Evolutionary conservation across 768 basidiomycete species (phyloP), one percentile per base, ranked within the genome.

Genomic region (Butyriboletus loyo): DNA sequence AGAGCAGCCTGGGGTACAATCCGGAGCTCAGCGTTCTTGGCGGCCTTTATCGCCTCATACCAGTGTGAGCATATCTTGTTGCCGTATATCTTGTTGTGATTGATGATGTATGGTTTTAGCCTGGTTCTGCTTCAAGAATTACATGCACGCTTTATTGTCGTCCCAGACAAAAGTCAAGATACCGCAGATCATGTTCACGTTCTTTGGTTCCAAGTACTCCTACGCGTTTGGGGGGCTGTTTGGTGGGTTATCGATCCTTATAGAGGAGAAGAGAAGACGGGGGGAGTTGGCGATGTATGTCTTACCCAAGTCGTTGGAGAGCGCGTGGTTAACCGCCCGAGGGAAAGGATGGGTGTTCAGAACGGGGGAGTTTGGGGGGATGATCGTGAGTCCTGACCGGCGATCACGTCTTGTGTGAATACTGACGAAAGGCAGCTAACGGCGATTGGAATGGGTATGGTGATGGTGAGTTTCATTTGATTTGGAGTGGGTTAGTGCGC

Each of bases 211-310:
- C 36, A 89, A 85, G 61, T 76, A 75, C 34, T 83, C 86, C 24
- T 93, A 86, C 71, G 91, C 82, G 80, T 31, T 91, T 3, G 77
- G 82, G 3, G 94, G 94, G 0, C 75, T 91, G 38, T 69, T 85
- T 7, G 76, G 87, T 10, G 92, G 91, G 13, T 60, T 96, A 11
- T 79, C 91, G 8, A 72, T 98, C 43, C 83, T 97, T 52, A 79
- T 95, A 4, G 96, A 98, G 63, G 94, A 92, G 64, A 86, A 82
- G 73, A 80, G 86, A 61, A 77, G 96, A n/a, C 79, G 94, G 5
- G 88, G 83, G 1, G 96, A 98, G 72, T 73, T 98, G 57, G 92
- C 94, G 55, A 91, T 93, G 92, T 93, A 88, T 65, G 87, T 85
- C 2, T 71, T 98, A 24, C 96, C 96, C 5, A 91, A 93, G 67